A percentile compares a stretch with the other conserved stretches of the same genome.
These are phyloP conservation scores for Paraleonurus japonicus DNA, from an alignment of 257 asterid genomes.

Conservation along the genomic window DNA sequence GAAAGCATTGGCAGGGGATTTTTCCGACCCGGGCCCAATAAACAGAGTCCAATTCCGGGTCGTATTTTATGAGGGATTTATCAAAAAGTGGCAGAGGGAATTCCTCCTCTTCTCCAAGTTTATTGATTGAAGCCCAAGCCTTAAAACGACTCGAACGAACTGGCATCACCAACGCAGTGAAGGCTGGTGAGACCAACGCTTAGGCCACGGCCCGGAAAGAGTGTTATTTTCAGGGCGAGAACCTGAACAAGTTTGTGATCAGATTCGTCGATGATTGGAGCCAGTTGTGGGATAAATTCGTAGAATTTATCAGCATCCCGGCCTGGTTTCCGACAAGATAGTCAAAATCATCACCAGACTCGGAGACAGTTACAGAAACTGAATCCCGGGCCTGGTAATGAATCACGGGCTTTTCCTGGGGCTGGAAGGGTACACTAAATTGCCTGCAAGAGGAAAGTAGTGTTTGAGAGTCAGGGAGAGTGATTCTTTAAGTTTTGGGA, in stretches of 20 bases:
- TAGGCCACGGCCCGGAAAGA: slow-evolving; percentile 45
- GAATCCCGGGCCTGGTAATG: slow-evolving; percentile 42
- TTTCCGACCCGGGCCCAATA: slow-evolving; percentile 17
- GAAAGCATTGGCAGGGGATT: neutral
- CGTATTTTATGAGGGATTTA: slow-evolving; percentile 26
- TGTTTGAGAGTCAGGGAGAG: slow-evolving; percentile 52
- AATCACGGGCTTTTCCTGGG: slow-evolving; percentile 26
- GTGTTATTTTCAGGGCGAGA: slow-evolving; percentile 45
- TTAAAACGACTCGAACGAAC: slow-evolving; percentile 35
- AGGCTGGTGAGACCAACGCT: slow-evolving; percentile 41
- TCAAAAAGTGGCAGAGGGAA: slow-evolving; percentile 22
- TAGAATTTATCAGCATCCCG: slow-evolving; percentile 46
- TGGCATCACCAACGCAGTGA: slow-evolving; percentile 44
- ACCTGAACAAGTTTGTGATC: slow-evolving; percentile 23
- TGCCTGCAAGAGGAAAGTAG: slow-evolving; percentile 46
- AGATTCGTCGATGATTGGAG: slow-evolving; percentile 14
- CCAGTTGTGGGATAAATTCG: slow-evolving; percentile 38
- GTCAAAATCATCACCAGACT: slow-evolving; percentile 34
- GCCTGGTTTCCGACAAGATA: slow-evolving; percentile 32
- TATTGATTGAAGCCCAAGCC: slow-evolving; percentile 42
- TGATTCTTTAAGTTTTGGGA: slow-evolving; percentile 48
- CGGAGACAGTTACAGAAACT: slow-evolving; percentile 32
- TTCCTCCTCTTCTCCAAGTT: slow-evolving; percentile 22
- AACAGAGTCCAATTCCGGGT: slow-evolving; percentile 18
- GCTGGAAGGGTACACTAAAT: slow-evolving; percentile 28